Conservation (phyloP, 2,329 filamentous ascomycete species). For the Aspergillus pseudonomiae region DNA sequence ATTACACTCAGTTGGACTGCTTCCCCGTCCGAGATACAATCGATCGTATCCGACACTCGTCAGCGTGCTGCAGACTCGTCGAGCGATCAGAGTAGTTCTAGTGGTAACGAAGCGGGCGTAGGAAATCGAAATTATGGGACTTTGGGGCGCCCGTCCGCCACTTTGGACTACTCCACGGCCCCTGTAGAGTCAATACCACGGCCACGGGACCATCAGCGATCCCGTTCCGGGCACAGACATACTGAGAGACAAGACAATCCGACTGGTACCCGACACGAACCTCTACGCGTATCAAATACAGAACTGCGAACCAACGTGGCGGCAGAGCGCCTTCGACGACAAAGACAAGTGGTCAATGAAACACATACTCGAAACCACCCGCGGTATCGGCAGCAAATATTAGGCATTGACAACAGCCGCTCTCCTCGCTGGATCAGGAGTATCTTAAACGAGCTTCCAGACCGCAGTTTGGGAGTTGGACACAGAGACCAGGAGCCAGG, state of each 20-base stretch:
- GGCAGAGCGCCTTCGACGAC: constrained; percentile 43
- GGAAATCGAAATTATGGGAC: constrained; percentile 20
- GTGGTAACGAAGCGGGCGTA: constrained; percentile 24
- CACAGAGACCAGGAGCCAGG: constrained; percentile 42
- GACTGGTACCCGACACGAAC: constrained; percentile 31
- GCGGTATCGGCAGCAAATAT: constrained; percentile 37
- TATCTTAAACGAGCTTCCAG: constrained; percentile 39
- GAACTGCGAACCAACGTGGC: constrained; percentile 44
- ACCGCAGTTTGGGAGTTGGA: constrained; percentile 34
- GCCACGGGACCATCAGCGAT: constrained; percentile 32
- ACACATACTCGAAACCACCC: constrained; percentile 33
- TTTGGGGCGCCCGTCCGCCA: constrained; percentile 22
- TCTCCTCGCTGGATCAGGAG: constrained; percentile 43
- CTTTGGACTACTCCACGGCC: constrained; percentile 24
- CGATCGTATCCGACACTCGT: constrained; percentile 28
- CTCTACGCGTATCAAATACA: constrained; percentile 31
- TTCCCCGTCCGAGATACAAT: constrained; percentile 43
- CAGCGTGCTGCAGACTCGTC: constrained; percentile 25
- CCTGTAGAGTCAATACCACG: constrained; percentile 28
- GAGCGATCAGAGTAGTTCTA: constrained; percentile 26
- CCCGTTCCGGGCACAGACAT: constrained; percentile 40
- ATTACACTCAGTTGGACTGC: constrained; percentile 44
- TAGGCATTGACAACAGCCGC: constrained; percentile 39
- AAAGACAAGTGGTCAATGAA: constrained; percentile 41
- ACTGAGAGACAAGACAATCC: constrained; percentile 30